Conservation (phyloP, 176 grass and related monocot genomes). For the Carex scoparia region DNA sequence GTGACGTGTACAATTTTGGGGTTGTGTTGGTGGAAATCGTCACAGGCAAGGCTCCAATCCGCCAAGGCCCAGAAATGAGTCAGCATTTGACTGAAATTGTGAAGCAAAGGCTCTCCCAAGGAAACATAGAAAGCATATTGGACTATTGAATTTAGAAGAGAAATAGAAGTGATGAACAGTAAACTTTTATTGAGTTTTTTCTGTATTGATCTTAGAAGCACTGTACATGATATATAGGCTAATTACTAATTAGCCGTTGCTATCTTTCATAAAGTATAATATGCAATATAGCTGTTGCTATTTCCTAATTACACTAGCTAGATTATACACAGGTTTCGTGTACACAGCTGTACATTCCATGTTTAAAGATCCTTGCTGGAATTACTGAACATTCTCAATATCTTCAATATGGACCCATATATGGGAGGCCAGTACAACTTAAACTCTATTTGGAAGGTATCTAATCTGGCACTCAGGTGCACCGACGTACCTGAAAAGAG, state of each 20-base stretch:
- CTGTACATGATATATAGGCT: too few species aligned
- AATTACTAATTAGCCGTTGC: too few species aligned
- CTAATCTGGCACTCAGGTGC: constrained; percentile 32
- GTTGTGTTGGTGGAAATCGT: constrained; percentile 40
- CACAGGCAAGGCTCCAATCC: constrained; percentile 24
- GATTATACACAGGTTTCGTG: too few species aligned
- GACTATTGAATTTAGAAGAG: not conserved
- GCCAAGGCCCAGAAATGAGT: not conserved
- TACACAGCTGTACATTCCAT: too few species aligned
- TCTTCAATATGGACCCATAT: not conserved
- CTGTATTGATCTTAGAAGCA: too few species aligned
- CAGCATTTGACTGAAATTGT: constrained; percentile 24
- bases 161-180: too few species aligned
- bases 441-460: constrained; percentile 40
- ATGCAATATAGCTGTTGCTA: too few species aligned
- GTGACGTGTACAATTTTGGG: not conserved
- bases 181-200: too few species aligned
- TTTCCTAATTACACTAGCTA: too few species aligned
- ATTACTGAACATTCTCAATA: too few species aligned
- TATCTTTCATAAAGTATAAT: too few species aligned
- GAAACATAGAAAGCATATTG: constrained; percentile 29
- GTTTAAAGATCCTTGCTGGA: too few species aligned
- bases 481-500: constrained; percentile 14
- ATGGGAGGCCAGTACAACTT: constrained; percentile 16
- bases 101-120: constrained; percentile 20